Evolutionary conservation across 306 rosid genomes (phyloP), one percentile per base, ranked within the genome.

Genomic region (Cicer yamashitae): DNA sequence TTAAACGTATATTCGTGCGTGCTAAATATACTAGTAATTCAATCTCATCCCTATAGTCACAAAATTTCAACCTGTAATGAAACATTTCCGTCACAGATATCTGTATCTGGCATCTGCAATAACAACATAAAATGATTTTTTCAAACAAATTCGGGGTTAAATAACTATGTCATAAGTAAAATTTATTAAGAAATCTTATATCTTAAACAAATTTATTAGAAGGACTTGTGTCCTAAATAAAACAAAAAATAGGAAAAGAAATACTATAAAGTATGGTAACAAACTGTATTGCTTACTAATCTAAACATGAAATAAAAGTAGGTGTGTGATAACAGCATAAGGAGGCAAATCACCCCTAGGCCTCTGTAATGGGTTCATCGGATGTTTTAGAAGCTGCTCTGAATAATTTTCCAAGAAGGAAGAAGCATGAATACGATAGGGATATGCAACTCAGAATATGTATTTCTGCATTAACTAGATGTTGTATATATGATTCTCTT

Each of bases 401-500:
- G 5, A 43, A 43, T 1, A 11, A 0, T 25, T 10, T 37, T 57
- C 25, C 37, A 3, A 13, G 57, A 18, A 34, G 38, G 61, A 57
- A 22, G 30, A 38, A 74, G 67, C 46, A 40, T 15, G 13, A 17
- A 57, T 47, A 12, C 22, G 73, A 52, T 7, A 14, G 44, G 53
- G 68, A 54, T 70, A 8, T 76, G 63, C n/a, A 52, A 10, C 46
- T 38, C 57, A 1, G 77, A 74, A 20, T 25, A 25, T 51, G 52
- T 22, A 37, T 56, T 56, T 56, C 65, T 68, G n/a, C 53, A 11
- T 12, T 51, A 59, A 50, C 66, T 58, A 34, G 44, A 59, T 59
- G 71, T 12, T 59, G 50, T 84, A n/a, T 70, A 6, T 80, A 51
- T 61, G 34, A 76, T 60, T 76, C 48, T 62, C 48, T 80, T 47